Percentiles rank a stretch among this genome's conserved stretches.
Conservation (phyloP, 1,284 basidiomycete species). For the Leccinum pallidistipes region DNA sequence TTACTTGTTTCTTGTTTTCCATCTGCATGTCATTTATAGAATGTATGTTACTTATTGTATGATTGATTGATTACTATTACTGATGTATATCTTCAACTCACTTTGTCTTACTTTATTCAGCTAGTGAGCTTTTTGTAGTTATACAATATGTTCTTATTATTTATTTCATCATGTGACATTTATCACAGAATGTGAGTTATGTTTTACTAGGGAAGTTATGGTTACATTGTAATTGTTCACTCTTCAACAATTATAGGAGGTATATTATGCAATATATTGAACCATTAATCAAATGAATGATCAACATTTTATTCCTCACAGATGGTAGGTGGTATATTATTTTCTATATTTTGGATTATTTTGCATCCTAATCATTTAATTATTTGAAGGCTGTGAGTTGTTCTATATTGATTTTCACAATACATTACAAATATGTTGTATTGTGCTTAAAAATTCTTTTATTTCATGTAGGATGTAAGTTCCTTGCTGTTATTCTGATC, state of each 20-base stretch:
- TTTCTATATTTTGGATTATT: no score
- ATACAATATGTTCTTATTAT: neutral
- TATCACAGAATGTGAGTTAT: neutral
- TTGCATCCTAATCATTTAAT: no score
- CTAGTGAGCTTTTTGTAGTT: neutral
- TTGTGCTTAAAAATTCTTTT: accelerated
- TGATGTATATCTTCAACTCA: no score
- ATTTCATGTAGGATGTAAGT: neutral
- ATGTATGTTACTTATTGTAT: neutral
- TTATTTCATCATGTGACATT: neutral
- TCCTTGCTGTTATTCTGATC: neutral
- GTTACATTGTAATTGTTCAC: neutral
- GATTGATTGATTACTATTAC: neutral
- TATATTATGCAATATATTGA: no score
- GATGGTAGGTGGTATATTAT: no score
- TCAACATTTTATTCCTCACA: no score
- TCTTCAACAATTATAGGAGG: neutral
- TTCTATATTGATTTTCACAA: no score
- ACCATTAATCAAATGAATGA: no score
- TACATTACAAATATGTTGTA: neutral
- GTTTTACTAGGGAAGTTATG: neutral
- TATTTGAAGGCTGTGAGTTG: no score
- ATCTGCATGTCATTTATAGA: neutral
- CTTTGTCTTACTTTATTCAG: neutral
- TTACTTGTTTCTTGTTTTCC: neutral